phyloP scores from a whole-genome alignment of 441 rosid species.

The Kokia cookei region DNA sequence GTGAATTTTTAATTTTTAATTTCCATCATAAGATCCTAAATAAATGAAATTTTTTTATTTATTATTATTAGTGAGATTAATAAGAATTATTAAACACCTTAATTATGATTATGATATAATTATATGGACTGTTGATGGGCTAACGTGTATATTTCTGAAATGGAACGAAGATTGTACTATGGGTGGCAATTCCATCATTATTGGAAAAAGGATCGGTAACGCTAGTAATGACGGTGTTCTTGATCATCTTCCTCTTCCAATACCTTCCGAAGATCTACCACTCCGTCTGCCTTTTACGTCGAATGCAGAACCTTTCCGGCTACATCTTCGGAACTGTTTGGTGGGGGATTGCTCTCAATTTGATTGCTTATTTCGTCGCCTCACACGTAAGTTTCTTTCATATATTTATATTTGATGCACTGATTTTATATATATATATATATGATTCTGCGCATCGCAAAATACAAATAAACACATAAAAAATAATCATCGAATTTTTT shows the following conservation, averaged over 20 bases:
- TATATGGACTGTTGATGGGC: neutral
- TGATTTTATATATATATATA: too few relatives aligned
- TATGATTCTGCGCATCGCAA: too few relatives aligned
- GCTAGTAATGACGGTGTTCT: constrained; percentile 53
- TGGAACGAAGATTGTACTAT: constrained; percentile 55
- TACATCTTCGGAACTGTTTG: constrained; percentile 89
- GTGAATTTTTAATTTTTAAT: too few relatives aligned
- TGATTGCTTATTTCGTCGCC: constrained; percentile 90
- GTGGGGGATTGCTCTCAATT: constrained; percentile 95
- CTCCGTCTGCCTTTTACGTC: constrained; percentile 77
- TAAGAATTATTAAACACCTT: neutral
- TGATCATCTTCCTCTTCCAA: constrained; percentile 68
- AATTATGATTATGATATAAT: neutral
- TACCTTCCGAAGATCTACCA: constrained; percentile 88
- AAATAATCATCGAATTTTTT: too few relatives aligned
- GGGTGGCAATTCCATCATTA: constrained; percentile 67
- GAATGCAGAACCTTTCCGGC: constrained; percentile 74
- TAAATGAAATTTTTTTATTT: too few relatives aligned
- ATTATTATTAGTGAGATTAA: too few relatives aligned
- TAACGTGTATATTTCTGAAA: neutral
- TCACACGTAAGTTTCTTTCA: constrained; percentile 65
- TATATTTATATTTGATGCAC: neutral
- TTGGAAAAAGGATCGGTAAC: constrained; percentile 57
- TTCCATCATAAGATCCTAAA: too few relatives aligned
- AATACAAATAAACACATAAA: too few relatives aligned